phyloP scores from a whole-genome alignment of 2,329 filamentous ascomycete genomes.

The Fusarium paranaense region DNA sequence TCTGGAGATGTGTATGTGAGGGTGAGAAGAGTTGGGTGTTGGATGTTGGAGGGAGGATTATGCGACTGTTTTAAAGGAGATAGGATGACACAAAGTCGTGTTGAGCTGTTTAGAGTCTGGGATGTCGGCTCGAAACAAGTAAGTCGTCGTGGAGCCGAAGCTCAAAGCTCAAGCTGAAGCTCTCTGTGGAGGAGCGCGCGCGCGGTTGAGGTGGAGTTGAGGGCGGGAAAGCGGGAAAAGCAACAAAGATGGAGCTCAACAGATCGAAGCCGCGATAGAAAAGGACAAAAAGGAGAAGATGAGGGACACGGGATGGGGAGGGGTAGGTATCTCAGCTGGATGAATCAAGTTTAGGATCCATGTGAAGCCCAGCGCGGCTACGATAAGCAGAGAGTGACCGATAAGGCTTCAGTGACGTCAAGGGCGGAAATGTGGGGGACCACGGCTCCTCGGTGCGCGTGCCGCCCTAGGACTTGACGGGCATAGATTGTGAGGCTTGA shows the following conservation, averaged over 20 bases:
- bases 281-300: not conserved
- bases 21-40: not conserved
- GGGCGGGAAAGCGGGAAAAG: not conserved
- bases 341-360: constrained; percentile 4
- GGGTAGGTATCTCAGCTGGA: not conserved
- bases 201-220: constrained; percentile 10
- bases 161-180: constrained; percentile 5
- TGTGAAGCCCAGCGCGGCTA: constrained; percentile 39
- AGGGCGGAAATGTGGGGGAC: constrained; percentile 17
- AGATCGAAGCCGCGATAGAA: not conserved
- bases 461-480: constrained; percentile 5
- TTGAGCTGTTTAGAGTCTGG: not conserved
- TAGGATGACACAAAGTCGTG: not conserved
- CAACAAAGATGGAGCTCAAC: not conserved
- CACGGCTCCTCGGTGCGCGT: constrained; percentile 32
- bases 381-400: constrained; percentile 37
- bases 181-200: constrained; percentile 1
- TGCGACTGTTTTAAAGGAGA: not conserved
- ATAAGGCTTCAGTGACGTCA: constrained; percentile 45
- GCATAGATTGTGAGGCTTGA: constrained; percentile 1
- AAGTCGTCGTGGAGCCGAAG: constrained; percentile 10
- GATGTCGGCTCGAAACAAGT: not conserved
- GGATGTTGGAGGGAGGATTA: not conserved
- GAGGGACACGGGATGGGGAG: not conserved
- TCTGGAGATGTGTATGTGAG: not conserved